These are phyloP conservation scores for Kodamaea nitidulidarum DNA, from an alignment of 805 yeast genomes.

Conservation along the genomic window DNA sequence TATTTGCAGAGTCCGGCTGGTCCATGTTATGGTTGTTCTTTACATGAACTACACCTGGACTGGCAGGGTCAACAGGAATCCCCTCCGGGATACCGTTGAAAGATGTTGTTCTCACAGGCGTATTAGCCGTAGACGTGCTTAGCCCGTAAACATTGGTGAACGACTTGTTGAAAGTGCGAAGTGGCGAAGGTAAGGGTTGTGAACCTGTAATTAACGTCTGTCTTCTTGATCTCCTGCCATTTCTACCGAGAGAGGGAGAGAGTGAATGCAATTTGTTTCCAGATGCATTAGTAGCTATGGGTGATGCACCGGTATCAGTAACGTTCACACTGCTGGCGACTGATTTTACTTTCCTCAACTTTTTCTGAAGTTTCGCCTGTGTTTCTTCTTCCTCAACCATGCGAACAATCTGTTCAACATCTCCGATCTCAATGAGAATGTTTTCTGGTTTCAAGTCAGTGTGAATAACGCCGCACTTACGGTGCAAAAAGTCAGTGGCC, in stretches of 20 bases:
- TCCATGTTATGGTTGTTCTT: constrained; percentile 10
- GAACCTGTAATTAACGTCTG: constrained; percentile 83
- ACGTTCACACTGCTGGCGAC: not conserved
- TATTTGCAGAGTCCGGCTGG: constrained; percentile 1
- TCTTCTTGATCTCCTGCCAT: constrained; percentile 57
- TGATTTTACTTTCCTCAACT: constrained; percentile 29
- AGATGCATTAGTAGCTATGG: constrained; percentile 8
- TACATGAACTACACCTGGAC: constrained; percentile 9
- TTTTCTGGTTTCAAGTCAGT: constrained; percentile 75
- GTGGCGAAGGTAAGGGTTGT: constrained; percentile 88
- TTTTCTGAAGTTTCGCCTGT: constrained; percentile 43
- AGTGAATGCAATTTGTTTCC: constrained; percentile 30
- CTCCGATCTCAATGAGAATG: constrained; percentile 75
- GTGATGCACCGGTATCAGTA: constrained; percentile 1
- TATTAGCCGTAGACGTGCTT: constrained; percentile 37
- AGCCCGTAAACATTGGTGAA: constrained; percentile 35
- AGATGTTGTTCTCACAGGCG: constrained; percentile 27
- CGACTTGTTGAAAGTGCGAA: constrained; percentile 52
- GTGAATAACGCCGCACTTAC: constrained; percentile 70
- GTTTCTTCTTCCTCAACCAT: constrained; percentile 60
- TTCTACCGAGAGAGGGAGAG: constrained; percentile 39
- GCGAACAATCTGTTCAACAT: constrained; percentile 71
- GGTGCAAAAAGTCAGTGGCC: constrained; percentile 68
- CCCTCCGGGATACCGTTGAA: constrained; percentile 10
- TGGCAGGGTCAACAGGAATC: constrained; percentile 2